These are phyloP conservation scores for Dendrobium chrysotoxum DNA, from an alignment of 106 monocot species.

Conservation along the genomic window DNA sequence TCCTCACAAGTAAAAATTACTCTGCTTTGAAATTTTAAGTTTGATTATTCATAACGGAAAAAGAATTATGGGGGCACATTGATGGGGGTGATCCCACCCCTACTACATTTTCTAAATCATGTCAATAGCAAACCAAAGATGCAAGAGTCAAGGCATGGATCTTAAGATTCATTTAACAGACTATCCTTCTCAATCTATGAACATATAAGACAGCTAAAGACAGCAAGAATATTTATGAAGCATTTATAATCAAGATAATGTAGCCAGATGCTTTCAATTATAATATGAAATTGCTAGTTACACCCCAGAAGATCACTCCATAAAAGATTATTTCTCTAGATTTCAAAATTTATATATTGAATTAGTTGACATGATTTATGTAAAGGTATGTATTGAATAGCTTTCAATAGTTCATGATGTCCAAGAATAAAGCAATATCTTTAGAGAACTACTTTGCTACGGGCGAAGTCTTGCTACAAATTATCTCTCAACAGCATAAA, in stretches of 20 bases:
- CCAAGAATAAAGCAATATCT: background rate
- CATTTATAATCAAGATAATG: too few relatives aligned
- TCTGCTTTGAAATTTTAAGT: background rate
- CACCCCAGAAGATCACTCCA: too few relatives aligned
- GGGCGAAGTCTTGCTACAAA: constrained; percentile 6
- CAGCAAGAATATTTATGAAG: too few relatives aligned
- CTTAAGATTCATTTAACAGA: background rate
- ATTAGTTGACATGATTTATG: constrained; percentile 6
- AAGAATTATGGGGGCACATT: background rate
- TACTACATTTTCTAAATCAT: background rate
- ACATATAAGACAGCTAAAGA: background rate
- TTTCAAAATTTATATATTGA: background rate
- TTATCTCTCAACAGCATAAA: background rate
- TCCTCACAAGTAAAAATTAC: background rate
- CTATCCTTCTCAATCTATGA: background rate
- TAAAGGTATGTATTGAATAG: background rate
- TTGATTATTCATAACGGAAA: background rate
- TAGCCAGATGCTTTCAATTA: too few relatives aligned
- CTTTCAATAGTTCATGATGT: background rate
- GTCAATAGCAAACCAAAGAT: background rate
- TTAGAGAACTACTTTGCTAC: background rate
- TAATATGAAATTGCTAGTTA: too few relatives aligned
- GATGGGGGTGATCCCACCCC: background rate
- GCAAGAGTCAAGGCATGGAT: background rate
- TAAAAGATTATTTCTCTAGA: too few relatives aligned